Base-by-base conservation (phyloP, 352 stramenopile species). In the Globisporangium acanthophoron region DNA sequence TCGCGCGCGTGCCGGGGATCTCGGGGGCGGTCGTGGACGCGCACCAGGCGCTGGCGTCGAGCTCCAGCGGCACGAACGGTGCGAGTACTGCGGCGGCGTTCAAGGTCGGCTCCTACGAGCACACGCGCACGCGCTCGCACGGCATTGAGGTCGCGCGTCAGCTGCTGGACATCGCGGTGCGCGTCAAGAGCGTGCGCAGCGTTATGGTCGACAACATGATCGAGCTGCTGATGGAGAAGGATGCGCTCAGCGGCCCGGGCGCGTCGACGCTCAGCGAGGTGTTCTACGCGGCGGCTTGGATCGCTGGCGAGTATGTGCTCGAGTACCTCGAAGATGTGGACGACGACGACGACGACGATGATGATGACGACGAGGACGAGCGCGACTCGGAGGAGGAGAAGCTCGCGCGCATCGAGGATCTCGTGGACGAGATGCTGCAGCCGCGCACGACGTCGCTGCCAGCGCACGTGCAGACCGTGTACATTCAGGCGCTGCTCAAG, bases 241-340 rank as follows among this genome's bases (percentile, higher is more conserved):
- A 96, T 58, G 78, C 78, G 12, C 56, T 94, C 20, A 92, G 76
- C 51, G 76, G 80, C 1, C 79, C 83, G 6, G 79, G 83, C 29
- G 76, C 80, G 24, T 67, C 85, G 27, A 96, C 94, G 18, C 80
- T 99, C 41, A 85, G 87, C 27, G 86, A 99, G 63, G 92, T 99
- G 35, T 87, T 98, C 47, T 96, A 90, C 58, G 96, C 96, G 3
- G 91, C 96, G 12, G 96, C 96, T 24, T 99, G 95, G 94, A 98
- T 99, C 72, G 91, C 97, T 0, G 97, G 97, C 47, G 97, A 99
- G 75, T 99, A 99, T 41, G 76, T 96, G 24, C 84, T 93, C 55
- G 84, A 98, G 62, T 94, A 90, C 62, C 64, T 93, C 24, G 88
- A 97, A 56, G 85, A 95, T 59, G 68, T 92, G 24, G 69, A 85